These are phyloP conservation scores for Cytospora paraplurivora DNA, from an alignment of 2,329 filamentous ascomycete species.

Conservation along the genomic window DNA sequence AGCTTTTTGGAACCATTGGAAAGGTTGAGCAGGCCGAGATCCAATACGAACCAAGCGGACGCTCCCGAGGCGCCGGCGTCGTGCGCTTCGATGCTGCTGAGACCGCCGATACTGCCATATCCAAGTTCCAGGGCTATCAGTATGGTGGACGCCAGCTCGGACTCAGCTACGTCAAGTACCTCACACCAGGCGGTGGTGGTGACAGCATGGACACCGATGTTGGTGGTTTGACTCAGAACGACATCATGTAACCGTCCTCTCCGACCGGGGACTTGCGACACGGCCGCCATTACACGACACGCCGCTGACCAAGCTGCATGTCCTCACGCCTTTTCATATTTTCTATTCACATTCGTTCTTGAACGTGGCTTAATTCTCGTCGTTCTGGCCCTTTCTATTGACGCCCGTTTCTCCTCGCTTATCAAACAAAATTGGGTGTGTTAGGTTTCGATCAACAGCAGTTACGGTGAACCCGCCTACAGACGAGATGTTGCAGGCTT, in stretches of 20 bases:
- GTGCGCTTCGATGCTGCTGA: constrained; percentile 84
- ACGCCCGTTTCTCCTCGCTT: constrained; percentile 2
- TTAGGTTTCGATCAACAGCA: constrained; percentile 4
- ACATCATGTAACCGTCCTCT: constrained; percentile 75
- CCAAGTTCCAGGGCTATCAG: constrained; percentile 97
- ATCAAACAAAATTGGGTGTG: constrained; percentile 7
- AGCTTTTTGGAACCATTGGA: constrained; percentile 96
- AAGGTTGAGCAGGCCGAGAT: constrained; percentile 99
- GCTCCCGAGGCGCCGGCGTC: constrained; percentile 94
- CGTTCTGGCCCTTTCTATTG: constrained; percentile 3
- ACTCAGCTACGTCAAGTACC: constrained; percentile 91
- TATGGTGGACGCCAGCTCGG: constrained; percentile 94
- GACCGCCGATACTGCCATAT: constrained; percentile 89
- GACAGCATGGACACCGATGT: constrained; percentile 83
- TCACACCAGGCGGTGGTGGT: constrained; percentile 60
- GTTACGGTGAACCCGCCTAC: constrained; percentile 1
- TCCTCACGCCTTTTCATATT: constrained; percentile 3
- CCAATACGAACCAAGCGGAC: constrained; percentile 95
- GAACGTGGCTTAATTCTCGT: constrained; percentile 18
- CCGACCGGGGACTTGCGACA: not conserved
- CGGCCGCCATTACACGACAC: not conserved
- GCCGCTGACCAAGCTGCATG: not conserved
- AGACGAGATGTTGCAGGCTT: not conserved
- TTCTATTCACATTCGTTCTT: constrained; percentile 17
- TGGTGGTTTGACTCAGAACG: constrained; percentile 85